phyloP scores from a whole-genome alignment of 345 rosid species.

The Firmiana major region DNA sequence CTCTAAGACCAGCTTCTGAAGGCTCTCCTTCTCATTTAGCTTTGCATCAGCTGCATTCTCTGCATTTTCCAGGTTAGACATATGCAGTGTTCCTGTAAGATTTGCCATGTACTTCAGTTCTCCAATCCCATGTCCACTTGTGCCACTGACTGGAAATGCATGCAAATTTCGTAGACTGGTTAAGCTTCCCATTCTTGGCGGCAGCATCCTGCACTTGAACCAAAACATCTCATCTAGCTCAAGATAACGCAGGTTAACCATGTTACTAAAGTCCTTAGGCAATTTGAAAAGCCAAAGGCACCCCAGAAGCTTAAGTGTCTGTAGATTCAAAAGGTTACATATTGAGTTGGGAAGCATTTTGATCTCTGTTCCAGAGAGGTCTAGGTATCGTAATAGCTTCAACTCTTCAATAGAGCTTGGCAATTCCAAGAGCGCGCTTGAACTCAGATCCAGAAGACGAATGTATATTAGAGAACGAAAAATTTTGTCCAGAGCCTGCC shows the following conservation, averaged over 20 bases:
- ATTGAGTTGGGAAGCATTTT: constrained; percentile 27
- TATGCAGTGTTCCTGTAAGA: constrained; percentile 18
- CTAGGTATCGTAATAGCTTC: constrained; percentile 31
- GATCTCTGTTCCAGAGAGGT: constrained; percentile 31
- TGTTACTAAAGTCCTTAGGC: constrained; percentile 23
- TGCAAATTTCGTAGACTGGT: constrained; percentile 20
- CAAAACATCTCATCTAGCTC: constrained; percentile 38
- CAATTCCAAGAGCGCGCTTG: constrained; percentile 17
- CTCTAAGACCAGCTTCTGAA: constrained; percentile 16
- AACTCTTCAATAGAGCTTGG: constrained; percentile 24
- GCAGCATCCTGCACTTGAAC: constrained; percentile 28
- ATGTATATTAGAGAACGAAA: constrained; percentile 17
- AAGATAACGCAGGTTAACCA: constrained; percentile 29
- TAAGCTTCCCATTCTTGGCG: constrained; percentile 26
- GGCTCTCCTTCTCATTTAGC: constrained; percentile 10
- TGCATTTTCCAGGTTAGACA: constrained; percentile 22
- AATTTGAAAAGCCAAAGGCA: constrained; percentile 26
- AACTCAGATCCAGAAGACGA: constrained; percentile 31
- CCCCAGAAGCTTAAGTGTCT: constrained; percentile 26
- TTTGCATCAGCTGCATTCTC: constrained; percentile 17
- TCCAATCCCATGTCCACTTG: constrained; percentile 10
- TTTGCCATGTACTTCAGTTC: not conserved
- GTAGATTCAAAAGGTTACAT: constrained; percentile 29
- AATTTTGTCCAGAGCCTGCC: constrained; percentile 7
- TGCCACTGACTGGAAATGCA: constrained; percentile 9